Percentiles rank a stretch among this genome's conserved stretches.
These are phyloP conservation scores for Thermothielavioides terrestris DNA, from an alignment of 495 filamentous ascomycete genomes.

Conservation along the genomic window DNA sequence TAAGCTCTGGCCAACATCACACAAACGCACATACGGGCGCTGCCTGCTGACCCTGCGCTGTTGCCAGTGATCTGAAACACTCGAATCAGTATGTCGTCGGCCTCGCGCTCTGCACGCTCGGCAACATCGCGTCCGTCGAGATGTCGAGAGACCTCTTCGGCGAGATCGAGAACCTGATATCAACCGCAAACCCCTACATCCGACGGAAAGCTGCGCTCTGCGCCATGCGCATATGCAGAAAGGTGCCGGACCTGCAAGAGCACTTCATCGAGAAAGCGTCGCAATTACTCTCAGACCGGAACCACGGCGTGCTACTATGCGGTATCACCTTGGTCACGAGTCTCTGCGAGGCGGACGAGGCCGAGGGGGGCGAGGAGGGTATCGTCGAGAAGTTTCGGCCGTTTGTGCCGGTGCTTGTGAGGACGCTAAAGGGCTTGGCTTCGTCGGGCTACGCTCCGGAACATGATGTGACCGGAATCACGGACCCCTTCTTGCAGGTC, in stretches of 20 bases:
- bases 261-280: conserved; percentile 94
- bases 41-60: conserved; percentile 22
- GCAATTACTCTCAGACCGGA: conserved; percentile 75
- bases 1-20: not conserved
- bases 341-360: conserved; percentile 88
- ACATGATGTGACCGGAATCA: conserved; percentile 95
- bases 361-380: conserved; percentile 73
- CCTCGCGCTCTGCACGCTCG: conserved; percentile 86
- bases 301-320: conserved; percentile 90
- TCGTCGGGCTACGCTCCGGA: conserved; percentile 96
- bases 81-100: conserved; percentile 98
- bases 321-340: conserved; percentile 86
- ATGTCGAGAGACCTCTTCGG: conserved; percentile 98
- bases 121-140: conserved; percentile 94
- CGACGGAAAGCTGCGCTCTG: conserved; percentile 95
- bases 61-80: conserved; percentile 78
- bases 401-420: conserved; percentile 68
- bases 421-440: conserved; percentile 80
- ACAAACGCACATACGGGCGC: not conserved
- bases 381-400: conserved; percentile 86
- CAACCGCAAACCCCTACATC: conserved; percentile 93
- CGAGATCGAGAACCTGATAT: conserved; percentile 83
- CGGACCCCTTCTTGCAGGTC: conserved; percentile 97
- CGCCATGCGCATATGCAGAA: conserved; percentile 98
- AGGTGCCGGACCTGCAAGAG: conserved; percentile 94